phyloP scores from a whole-genome alignment of 1,139 yeast genomes.

The Petasospora fabianii region DNA sequence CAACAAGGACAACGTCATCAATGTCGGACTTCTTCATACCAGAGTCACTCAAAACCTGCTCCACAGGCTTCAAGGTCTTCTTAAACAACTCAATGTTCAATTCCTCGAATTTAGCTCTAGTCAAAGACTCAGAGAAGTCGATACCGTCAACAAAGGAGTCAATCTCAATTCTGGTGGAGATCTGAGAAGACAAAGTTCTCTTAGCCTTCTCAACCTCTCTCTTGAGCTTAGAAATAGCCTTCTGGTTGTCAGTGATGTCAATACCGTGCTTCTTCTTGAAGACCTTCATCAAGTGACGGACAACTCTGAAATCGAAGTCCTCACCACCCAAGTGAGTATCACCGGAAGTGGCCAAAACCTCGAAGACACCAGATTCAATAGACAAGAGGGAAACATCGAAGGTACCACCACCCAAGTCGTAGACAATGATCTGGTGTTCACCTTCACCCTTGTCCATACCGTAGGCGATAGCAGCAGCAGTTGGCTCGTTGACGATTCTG shows the following conservation, averaged over 20 bases:
- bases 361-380: constrained; percentile 98
- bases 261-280: constrained; percentile 82
- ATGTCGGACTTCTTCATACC: constrained; percentile 75
- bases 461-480: constrained; percentile 99
- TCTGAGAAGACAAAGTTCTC: constrained; percentile 83
- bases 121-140: constrained; percentile 78
- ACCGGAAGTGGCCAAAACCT: constrained; percentile 99
- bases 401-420: constrained; percentile 99
- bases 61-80: constrained; percentile 83
- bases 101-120: constrained; percentile 93
- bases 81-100: constrained; percentile 81
- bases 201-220: constrained; percentile 92
- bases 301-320: constrained; percentile 81
- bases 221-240: constrained; percentile 85
- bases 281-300: constrained; percentile 72
- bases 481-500: constrained; percentile 98
- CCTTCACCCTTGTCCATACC: constrained; percentile 90
- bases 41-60: constrained; percentile 81
- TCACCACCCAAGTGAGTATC: constrained; percentile 75
- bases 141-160: constrained; percentile 95
- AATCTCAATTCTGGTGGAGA: constrained; percentile 83
- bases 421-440: constrained; percentile 90
- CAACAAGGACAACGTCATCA: constrained; percentile 84
- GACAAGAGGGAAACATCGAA: constrained; percentile 95
- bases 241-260: constrained; percentile 68